Evolutionary conservation across 805 yeast species (phyloP).

Genomic region (Yamadazyma laniorum): DNA sequence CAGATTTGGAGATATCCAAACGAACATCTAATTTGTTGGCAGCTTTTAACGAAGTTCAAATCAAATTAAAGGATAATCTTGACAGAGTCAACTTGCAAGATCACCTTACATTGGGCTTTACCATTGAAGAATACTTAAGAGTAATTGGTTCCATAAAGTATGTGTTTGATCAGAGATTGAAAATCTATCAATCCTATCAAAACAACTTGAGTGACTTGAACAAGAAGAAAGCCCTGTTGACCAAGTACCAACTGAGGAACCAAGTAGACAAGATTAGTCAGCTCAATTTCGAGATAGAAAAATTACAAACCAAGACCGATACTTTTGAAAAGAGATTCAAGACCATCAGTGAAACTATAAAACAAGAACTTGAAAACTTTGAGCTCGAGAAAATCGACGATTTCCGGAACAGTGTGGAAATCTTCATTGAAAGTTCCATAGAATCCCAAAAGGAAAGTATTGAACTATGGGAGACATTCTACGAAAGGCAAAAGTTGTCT

Average conservation of each 20-base stretch:
- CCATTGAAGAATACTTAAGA: slow-evolving; percentile 84
- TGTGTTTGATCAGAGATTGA: slow-evolving; percentile 72
- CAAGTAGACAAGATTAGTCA: slow-evolving; percentile 62
- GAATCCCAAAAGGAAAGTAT: slow-evolving; percentile 92
- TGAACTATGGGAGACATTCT: slow-evolving; percentile 86
- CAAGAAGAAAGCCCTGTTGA: slow-evolving; percentile 46
- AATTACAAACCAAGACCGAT: slow-evolving; percentile 51
- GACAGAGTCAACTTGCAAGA: slow-evolving; percentile 83
- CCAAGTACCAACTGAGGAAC: slow-evolving; percentile 45
- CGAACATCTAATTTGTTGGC: slow-evolving; percentile 59
- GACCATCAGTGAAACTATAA: slow-evolving; percentile 63
- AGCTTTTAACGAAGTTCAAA: slow-evolving; percentile 71
- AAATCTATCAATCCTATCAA: slow-evolving; percentile 41
- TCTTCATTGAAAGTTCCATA: slow-evolving; percentile 83
- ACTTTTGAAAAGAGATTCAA: slow-evolving; percentile 59
- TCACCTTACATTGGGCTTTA: slow-evolving; percentile 78
- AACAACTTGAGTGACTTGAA: slow-evolving; percentile 44
- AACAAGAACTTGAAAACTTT: slow-evolving; percentile 62
- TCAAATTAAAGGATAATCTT: slow-evolving; percentile 66
- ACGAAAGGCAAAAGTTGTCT: slow-evolving; percentile 45
- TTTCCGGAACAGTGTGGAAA: slow-evolving; percentile 85
- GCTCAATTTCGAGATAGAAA: slow-evolving; percentile 58
- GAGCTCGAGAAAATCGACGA: slow-evolving; percentile 78
- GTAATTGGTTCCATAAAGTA: slow-evolving; percentile 70
- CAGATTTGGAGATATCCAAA: slow-evolving; percentile 72